These are phyloP conservation scores for Termitomyces sp. DNA, from an alignment of 768 basidiomycete genomes.

Conservation along the genomic window DNA sequence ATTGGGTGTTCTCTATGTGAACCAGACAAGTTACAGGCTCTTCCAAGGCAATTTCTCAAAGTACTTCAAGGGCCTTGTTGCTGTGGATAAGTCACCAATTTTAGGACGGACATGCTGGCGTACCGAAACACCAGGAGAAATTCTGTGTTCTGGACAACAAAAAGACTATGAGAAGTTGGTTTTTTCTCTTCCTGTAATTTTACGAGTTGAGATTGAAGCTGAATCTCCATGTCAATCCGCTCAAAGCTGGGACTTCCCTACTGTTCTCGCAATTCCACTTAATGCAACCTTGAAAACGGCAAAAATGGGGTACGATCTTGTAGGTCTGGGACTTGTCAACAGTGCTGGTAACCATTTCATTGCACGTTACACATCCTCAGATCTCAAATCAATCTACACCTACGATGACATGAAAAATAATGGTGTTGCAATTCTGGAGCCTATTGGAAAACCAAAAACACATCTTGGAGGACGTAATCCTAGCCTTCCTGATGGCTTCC, in stretches of 20 bases:
- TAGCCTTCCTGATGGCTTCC: not conserved
- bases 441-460: not conserved
- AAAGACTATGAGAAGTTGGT: not conserved
- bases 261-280: not conserved
- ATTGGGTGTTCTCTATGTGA: not conserved
- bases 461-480: not conserved
- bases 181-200: not conserved
- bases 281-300: no score
- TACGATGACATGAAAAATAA: not conserved
- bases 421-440: not conserved
- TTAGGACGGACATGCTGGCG: not conserved
- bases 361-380: not conserved
- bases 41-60: not conserved
- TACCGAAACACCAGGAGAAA: not conserved
- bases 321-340: conserved; percentile 1
- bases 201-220: conserved; percentile 1
- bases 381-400: not conserved
- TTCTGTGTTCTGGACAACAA: not conserved
- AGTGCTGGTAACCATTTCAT: not conserved
- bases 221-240: not conserved
- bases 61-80: not conserved
- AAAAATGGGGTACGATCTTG: conserved; percentile 5
- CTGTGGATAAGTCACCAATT: not conserved
- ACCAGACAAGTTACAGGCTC: not conserved
- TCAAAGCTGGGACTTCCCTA: conserved; percentile 2